These are phyloP conservation scores for Cenchrus purpureus DNA, from an alignment of 176 grass and related monocot species.

Conservation along the genomic window DNA sequence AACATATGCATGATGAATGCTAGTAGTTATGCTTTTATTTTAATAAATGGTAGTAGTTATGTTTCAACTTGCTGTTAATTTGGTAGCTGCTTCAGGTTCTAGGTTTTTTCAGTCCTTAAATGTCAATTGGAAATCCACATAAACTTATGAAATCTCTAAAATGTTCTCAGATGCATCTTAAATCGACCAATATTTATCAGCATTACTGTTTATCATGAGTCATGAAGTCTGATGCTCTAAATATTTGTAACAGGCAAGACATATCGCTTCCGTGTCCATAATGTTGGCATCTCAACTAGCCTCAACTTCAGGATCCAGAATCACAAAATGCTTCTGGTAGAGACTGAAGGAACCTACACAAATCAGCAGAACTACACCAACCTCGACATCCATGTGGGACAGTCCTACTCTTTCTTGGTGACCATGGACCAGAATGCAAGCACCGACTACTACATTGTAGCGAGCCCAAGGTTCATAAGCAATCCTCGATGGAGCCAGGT, in stretches of 20 bases:
- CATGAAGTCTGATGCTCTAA: constrained; percentile 16
- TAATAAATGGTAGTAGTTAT: neutral
- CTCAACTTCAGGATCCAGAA: constrained; percentile 92
- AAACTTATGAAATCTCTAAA: constrained; percentile 5
- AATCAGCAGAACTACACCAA: constrained; percentile 78
- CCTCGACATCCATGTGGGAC: constrained; percentile 92
- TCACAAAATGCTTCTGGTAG: constrained; percentile 75
- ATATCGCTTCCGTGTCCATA: constrained; percentile 85
- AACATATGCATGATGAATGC: neutral
- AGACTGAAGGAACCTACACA: constrained; percentile 91
- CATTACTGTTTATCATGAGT: neutral
- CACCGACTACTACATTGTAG: constrained; percentile 91
- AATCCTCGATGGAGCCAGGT: constrained; percentile 65
- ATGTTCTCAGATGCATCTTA: constrained; percentile 1
- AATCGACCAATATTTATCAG: neutral
- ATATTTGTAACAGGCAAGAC: constrained; percentile 64
- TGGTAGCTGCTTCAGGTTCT: neutral
- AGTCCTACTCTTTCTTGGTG: constrained; percentile 89
- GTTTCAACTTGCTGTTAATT: constrained; percentile 1
- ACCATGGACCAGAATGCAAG: constrained; percentile 92
- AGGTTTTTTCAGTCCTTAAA: neutral
- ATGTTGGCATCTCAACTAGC: constrained; percentile 84
- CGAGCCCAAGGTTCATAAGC: constrained; percentile 72
- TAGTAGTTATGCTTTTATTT: neutral
- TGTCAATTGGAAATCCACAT: constrained; percentile 8